These are phyloP conservation scores for Citrullus colocynthis DNA, from an alignment of 306 rosid genomes.

Conservation along the genomic window DNA sequence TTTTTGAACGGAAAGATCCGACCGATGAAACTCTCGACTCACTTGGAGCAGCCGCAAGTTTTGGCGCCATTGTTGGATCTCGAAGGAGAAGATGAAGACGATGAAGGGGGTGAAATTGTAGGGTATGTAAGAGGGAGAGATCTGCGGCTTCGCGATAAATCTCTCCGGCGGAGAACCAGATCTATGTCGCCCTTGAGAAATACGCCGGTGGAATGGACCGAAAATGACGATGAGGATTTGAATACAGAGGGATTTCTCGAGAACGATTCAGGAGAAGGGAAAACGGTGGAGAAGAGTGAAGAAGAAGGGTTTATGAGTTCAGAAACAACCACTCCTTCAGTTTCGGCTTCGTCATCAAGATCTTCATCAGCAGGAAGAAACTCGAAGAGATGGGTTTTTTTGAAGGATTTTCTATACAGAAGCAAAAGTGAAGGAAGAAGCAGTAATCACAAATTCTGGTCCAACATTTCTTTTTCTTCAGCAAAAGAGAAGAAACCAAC, in stretches of 20 bases:
- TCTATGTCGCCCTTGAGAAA: slow-evolving; percentile 81
- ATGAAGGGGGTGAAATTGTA: background rate
- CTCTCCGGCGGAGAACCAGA: slow-evolving; percentile 70
- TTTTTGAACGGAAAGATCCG: slow-evolving; percentile 92
- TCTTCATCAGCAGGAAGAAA: slow-evolving; percentile 91
- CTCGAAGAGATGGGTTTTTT: slow-evolving; percentile 77
- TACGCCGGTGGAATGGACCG: slow-evolving; percentile 37
- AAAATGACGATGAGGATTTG: slow-evolving; percentile 13
- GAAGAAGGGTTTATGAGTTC: slow-evolving; percentile 23
- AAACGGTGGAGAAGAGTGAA: slow-evolving; percentile 16
- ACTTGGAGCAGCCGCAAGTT: slow-evolving; percentile 66
- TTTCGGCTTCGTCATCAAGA: slow-evolving; percentile 71
- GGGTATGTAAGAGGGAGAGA: slow-evolving; percentile 61
- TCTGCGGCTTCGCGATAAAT: slow-evolving; percentile 56
- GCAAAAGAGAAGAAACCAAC: slow-evolving; percentile 58
- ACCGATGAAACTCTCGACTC: slow-evolving; percentile 79
- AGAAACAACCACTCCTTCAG: slow-evolving; percentile 42
- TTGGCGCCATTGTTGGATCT: slow-evolving; percentile 74
- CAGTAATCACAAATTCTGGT: slow-evolving; percentile 76
- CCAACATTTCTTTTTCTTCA: slow-evolving; percentile 56
- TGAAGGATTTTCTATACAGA: slow-evolving; percentile 74
- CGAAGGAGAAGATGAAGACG: slow-evolving; percentile 30
- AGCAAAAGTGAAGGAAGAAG: slow-evolving; percentile 96
- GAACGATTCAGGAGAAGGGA: slow-evolving; percentile 24
- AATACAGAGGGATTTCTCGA: background rate